phyloP scores from a whole-genome alignment of 352 stramenopile species.

The Phytophthora palmivora region DNA sequence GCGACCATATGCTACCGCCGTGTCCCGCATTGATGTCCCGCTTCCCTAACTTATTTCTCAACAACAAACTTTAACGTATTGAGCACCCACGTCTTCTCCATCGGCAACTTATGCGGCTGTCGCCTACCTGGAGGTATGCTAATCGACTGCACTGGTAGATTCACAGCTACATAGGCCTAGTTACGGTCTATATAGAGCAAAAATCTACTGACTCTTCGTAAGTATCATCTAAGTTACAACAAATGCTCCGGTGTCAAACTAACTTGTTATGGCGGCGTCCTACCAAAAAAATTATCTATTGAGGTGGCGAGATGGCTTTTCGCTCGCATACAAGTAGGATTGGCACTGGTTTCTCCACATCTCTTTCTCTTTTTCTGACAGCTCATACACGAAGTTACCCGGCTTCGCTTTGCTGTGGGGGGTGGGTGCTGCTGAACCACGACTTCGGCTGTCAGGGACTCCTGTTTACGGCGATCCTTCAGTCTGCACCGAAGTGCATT shows the following conservation, averaged over 20 bases:
- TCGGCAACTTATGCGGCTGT: too few species aligned
- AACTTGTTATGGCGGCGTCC: not conserved
- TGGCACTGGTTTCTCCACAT: not conserved
- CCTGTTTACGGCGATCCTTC: not conserved
- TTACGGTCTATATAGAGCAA: too few species aligned
- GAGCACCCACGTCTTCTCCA: too few species aligned
- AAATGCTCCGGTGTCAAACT: not conserved
- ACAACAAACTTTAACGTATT: too few species aligned
- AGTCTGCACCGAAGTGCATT: conserved; percentile 5
- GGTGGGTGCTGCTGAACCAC: not conserved
- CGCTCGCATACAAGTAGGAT: not conserved
- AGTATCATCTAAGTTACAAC: too few species aligned
- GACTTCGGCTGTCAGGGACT: not conserved
- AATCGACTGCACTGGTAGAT: too few species aligned
- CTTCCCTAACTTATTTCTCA: not conserved
- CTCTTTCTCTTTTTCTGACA: conserved; percentile 3
- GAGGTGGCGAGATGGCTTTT: not conserved
- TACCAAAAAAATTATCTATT: not conserved
- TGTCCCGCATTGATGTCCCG: not conserved
- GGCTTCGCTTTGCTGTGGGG: not conserved
- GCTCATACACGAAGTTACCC: not conserved
- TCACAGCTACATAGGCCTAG: too few species aligned
- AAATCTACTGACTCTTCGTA: too few species aligned
- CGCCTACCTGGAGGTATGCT: too few species aligned
- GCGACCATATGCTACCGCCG: not conserved